Evolutionary conservation across 805 yeast species (phyloP), one percentile per base, ranked within the genome.

Genomic region (Sporopachydermia lactativora): DNA sequence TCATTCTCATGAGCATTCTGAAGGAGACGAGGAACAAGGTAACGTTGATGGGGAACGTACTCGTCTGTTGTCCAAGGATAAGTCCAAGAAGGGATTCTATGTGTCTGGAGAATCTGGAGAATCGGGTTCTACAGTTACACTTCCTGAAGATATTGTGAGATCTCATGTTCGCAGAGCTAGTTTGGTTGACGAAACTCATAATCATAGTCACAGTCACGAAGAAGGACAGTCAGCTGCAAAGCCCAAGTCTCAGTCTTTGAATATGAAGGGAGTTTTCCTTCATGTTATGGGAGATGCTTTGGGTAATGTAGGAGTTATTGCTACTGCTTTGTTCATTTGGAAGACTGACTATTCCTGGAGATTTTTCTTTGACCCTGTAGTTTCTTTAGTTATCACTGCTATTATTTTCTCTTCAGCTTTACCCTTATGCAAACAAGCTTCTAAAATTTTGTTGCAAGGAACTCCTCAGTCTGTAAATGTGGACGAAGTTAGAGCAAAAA

Each of bases 241-340:
- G 45, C 52, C 45, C 46, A 53, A 56, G 40, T 35, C 65, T 45
- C 51, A 71, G 54, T 82, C 95, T n/a, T 65, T 89, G 65, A 89
- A 92, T 60, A 89, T 89, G 96, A 88, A 84, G 52, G 98, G 98
- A 47, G 96, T 89, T 3, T 92, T 84, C 55, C 66, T 89, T 53
- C 98, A 89, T 55, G 98, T 92, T 8, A 47, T 92, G 50, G 97
- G 97, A 37, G 98, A 89, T 60, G 97, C 97, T 1, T 66, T 89
- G 42, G 97, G 98, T 47, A 89, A 89, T 55, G 63, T 89, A 41
- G 97, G 97, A 48, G 98, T 89, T 40, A 92, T 89, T 43, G 58
- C 70, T 3, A 78, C 96, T 2, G 98, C 97, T 2, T 47, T 89
- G 28, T 80, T 89, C 52, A 89, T 89, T 52, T 88, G 96, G 97